phyloP scores from a whole-genome alignment of 73 alveolate genomes.

The Stentor roeselii region DNA sequence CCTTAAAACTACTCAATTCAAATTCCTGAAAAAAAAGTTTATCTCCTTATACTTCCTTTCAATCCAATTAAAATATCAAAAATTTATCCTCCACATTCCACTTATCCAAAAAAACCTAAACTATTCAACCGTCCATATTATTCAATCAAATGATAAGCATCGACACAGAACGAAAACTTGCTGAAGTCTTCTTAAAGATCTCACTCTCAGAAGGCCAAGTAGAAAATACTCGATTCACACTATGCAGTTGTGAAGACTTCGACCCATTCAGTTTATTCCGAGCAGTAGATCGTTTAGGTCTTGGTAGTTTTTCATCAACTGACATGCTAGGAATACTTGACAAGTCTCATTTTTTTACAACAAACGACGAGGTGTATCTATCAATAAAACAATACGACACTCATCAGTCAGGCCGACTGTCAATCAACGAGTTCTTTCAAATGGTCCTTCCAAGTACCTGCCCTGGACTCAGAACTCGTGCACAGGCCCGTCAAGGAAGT shows the following conservation, averaged over 20 bases:
- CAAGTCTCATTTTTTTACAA: not conserved
- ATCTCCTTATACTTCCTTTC: too few species aligned
- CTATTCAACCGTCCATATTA: too few species aligned
- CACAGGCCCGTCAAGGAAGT: not conserved
- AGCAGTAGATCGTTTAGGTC: constrained; percentile 33
- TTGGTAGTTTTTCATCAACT: not conserved
- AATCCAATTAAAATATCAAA: too few species aligned
- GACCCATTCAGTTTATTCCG: constrained; percentile 51
- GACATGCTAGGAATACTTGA: constrained; percentile 7
- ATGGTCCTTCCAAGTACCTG: not conserved
- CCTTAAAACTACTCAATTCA: too few species aligned
- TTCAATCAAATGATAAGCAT: constrained; percentile 14
- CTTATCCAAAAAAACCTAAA: too few species aligned
- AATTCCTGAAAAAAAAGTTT: too few species aligned
- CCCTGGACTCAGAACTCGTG: constrained; percentile 8
- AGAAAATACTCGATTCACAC: constrained; percentile 41
- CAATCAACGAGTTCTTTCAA: constrained; percentile 19
- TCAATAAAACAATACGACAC: constrained; percentile 20
- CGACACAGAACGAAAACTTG: constrained; percentile 26
- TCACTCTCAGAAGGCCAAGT: constrained; percentile 34
- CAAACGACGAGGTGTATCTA: not conserved
- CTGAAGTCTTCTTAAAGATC: constrained; percentile 20
- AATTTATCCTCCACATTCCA: too few species aligned
- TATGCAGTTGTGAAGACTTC: constrained; percentile 32
- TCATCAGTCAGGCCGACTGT: constrained; percentile 26